Evolutionary conservation across 352 stramenopile genomes (phyloP), one percentile per base, ranked within the genome.

Genomic region (Globisporangium solare): DNA sequence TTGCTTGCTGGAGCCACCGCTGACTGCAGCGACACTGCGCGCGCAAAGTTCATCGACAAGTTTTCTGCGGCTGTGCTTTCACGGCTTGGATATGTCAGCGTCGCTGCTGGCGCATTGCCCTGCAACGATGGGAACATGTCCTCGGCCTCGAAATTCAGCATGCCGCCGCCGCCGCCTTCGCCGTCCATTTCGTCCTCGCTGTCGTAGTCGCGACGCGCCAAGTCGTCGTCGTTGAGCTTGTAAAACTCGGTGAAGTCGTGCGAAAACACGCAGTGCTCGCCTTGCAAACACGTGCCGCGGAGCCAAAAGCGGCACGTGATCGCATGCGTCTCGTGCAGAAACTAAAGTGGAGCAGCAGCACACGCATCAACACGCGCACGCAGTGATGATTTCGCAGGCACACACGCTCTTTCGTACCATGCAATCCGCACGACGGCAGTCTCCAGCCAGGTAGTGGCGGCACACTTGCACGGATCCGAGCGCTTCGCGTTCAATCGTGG

Each of bases 281-380:
- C 75, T 65, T 94, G 82, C 53, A 92, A 66, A 52, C 84, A 94
- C 51, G 79, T 73, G 27, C 84, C 84, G 13, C 84, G 82, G 32
- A 94, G 67, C 84, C 84, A 94, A 43, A 92, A 94, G 49, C 84
- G 84, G 57, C 84, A 94, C 47, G 84, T 91, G 54, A 94, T 87
- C 40, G 66, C 70, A 66, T 92, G 64, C 51, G 84, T 94, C 58
- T 92, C 81, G 58, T 94, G 84, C 39, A 94, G 60, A 69, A 94
- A 94, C 84, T 94, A 61, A 11, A 11, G 10, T 35, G 27, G 58
- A 50, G 48, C 58, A 70, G 48, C 58, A 70, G 47, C 20, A 13
- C 22, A 50, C 3, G 7, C 27, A 35, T 35, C 27, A 35, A 6
- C 27, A 57, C 18, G 7, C 7, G 6, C 24, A 68, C 60, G 7